Evolutionary conservation across 306 rosid species (phyloP).

Genomic region (Carpinus viminea): DNA sequence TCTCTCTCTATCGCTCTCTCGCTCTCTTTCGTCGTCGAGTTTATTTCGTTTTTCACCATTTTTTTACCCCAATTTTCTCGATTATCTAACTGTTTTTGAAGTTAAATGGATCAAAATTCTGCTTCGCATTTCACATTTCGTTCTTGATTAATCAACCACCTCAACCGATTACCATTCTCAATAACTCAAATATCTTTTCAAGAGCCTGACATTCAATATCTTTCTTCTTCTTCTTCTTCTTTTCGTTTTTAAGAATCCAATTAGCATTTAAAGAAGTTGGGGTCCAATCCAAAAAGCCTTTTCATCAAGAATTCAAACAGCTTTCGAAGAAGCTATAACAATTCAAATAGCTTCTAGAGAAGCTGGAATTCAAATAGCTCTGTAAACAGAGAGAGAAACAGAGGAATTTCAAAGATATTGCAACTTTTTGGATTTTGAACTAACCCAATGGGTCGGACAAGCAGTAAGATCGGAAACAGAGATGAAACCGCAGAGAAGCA

Average conservation of each 20-base stretch:
- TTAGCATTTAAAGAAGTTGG: not conserved
- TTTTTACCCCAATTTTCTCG: not conserved
- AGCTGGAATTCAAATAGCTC: not conserved
- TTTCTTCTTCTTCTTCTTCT: too few relatives aligned
- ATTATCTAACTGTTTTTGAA: not conserved
- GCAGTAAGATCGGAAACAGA: slow-evolving; percentile 30
- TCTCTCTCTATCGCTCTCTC: not conserved
- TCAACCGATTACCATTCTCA: too few relatives aligned
- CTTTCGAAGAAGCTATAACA: not conserved
- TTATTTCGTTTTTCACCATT: not conserved
- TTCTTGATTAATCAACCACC: too few relatives aligned
- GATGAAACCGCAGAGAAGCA: slow-evolving; percentile 52
- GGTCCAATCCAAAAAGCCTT: not conserved
- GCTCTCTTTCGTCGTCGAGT: not conserved
- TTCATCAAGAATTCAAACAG: too few relatives aligned
- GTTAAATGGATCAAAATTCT: too few relatives aligned
- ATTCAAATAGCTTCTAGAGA: not conserved
- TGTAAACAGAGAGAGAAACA: not conserved
- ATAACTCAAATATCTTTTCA: too few relatives aligned
- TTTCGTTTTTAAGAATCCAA: too few relatives aligned
- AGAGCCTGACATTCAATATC: too few relatives aligned
- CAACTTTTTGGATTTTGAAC: not conserved
- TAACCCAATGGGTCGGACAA: slow-evolving; percentile 38
- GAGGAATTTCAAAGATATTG: not conserved
- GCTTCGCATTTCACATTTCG: too few relatives aligned